Conservation (phyloP, 768 basidiomycete species). For the Tylopilus cervinicoccineus region DNA sequence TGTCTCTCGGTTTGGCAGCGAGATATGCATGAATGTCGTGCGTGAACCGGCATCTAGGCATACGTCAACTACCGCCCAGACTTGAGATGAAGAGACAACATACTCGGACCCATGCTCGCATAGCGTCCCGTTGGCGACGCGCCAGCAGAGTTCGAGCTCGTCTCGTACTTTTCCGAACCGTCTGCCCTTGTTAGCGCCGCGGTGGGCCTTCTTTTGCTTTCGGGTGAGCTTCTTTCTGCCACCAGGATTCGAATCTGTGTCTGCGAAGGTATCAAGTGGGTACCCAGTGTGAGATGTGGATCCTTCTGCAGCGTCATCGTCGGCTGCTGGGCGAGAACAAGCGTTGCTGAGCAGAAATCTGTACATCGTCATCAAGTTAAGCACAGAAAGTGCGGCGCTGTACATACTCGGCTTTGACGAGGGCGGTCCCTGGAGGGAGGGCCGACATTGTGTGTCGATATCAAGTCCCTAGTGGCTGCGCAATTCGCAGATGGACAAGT, state of each 20-base stretch:
- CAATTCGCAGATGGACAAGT: conserved; percentile 66
- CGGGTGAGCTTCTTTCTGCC: conserved; percentile 45
- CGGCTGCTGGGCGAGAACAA: conserved; percentile 29
- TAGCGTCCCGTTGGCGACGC: conserved; percentile 59
- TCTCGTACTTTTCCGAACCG: conserved; percentile 76
- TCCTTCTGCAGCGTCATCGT: conserved; percentile 67
- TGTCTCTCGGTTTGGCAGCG: conserved; percentile 67
- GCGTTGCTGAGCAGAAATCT: conserved; percentile 40
- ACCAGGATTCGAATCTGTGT: conserved; percentile 25
- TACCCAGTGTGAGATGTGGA: conserved; percentile 34
- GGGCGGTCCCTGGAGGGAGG: conserved; percentile 44
- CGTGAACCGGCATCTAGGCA: conserved; percentile 64
- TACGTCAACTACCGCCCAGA: not conserved
- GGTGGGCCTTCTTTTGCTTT: conserved; percentile 67
- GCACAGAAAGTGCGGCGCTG: not conserved
- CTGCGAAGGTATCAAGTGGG: conserved; percentile 29
- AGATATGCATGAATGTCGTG: conserved; percentile 81
- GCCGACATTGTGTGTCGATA: conserved; percentile 2
- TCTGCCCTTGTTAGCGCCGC: conserved; percentile 82
- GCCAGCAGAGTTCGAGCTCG: conserved; percentile 80
- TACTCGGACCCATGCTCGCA: conserved; percentile 73
- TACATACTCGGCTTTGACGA: conserved; percentile 49
- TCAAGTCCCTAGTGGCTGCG: conserved; percentile 10
- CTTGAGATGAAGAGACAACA: conserved; percentile 13
- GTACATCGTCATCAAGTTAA: not conserved